phyloP scores from a whole-genome alignment of 116 monocot genomes.

The Thalassia testudinum region DNA sequence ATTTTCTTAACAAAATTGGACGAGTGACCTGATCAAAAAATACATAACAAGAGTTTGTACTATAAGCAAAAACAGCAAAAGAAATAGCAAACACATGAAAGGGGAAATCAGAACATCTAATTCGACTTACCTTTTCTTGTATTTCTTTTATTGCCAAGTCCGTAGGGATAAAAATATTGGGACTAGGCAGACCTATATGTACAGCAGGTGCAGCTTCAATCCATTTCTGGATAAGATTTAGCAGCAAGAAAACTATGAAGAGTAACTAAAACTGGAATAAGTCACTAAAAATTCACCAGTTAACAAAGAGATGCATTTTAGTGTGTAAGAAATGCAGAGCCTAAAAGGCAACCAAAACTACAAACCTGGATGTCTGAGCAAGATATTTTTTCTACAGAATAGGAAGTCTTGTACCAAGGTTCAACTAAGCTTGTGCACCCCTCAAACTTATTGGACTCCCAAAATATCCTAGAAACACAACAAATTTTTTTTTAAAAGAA shows the following conservation, averaged over 20 bases:
- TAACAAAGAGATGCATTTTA: too few species aligned
- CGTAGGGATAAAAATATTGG: constrained; percentile 73
- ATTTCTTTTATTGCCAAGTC: constrained; percentile 49
- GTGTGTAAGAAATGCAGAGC: too few species aligned
- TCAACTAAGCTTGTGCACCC: constrained; percentile 50
- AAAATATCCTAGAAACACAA: constrained; percentile 64
- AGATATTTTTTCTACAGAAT: constrained; percentile 40
- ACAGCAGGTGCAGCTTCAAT: constrained; percentile 51
- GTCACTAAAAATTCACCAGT: too few species aligned
- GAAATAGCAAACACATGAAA: too few species aligned
- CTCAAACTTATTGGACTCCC: constrained; percentile 83
- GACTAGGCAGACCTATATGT: constrained; percentile 52
- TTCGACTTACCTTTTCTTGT: constrained; percentile 36
- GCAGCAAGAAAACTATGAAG: too few species aligned
- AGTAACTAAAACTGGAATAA: too few species aligned
- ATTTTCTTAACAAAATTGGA: constrained; percentile 55
- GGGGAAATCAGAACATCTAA: background rate
- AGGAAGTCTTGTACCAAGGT: constrained; percentile 86
- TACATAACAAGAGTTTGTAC: background rate
- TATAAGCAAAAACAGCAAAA: too few species aligned
- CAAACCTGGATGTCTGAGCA: constrained; percentile 50
- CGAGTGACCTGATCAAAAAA: constrained; percentile 32
- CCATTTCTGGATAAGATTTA: constrained; percentile 53
- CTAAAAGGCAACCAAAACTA: too few species aligned
- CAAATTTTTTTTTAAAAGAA: background rate